These are phyloP conservation scores for Salix koriyanagi DNA, from an alignment of 345 rosid genomes.

Conservation along the genomic window DNA sequence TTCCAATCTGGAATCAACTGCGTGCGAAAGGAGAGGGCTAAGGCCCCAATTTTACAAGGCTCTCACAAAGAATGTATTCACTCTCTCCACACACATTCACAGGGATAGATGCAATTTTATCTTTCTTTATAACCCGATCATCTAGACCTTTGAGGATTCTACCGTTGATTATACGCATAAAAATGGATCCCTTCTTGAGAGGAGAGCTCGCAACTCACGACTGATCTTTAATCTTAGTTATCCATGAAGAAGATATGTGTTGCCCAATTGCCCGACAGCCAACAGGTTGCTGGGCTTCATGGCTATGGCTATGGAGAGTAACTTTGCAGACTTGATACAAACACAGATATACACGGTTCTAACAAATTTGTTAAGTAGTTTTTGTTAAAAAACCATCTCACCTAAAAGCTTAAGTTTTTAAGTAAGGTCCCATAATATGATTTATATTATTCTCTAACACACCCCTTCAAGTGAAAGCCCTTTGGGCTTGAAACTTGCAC, in stretches of 20 bases:
- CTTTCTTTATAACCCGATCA: conserved; percentile 25
- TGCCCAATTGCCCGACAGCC: too few species aligned
- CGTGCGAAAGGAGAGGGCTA: conserved; percentile 64
- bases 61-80: conserved; percentile 65
- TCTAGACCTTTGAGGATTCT: conserved; percentile 27
- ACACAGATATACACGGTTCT: too few species aligned
- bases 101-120: conserved; percentile 42
- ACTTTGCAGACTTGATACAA: too few species aligned
- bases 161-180: conserved; percentile 17
- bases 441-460: too few species aligned
- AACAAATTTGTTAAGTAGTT: too few species aligned
- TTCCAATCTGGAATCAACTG: conserved; percentile 71
- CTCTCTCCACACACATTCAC: conserved; percentile 58
- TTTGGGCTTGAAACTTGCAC: too few species aligned
- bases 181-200: conserved; percentile 31
- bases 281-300: too few species aligned
- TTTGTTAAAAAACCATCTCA: too few species aligned
- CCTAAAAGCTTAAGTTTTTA: too few species aligned
- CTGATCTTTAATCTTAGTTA: conserved; percentile 19
- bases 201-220: conserved; percentile 53
- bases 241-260: conserved; percentile 32
- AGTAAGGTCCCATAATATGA: too few species aligned
- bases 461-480: too few species aligned
- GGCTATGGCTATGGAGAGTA: too few species aligned
- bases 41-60: conserved; percentile 76